Evolutionary conservation across 805 yeast species (phyloP), one percentile per base, ranked within the genome.

Genomic region (Yamadazyma sp.): DNA sequence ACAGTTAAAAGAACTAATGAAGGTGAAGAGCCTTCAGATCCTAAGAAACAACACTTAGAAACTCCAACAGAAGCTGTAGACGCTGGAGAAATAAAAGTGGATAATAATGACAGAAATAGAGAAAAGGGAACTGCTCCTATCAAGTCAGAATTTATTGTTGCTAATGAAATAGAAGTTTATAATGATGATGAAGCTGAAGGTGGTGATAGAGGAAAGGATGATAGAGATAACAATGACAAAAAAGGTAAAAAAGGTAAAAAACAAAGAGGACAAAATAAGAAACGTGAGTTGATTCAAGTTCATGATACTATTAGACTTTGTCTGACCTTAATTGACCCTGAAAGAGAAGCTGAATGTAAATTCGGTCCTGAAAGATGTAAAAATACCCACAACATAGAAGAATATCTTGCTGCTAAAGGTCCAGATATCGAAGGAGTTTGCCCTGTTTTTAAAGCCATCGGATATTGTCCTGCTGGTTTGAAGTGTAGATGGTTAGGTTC

Each of bases 381-480:
- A 40, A 83, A 70, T 53, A 75, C 79, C 30, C 99, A 93, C 62
- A 83, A 88, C 60, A 55, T 88, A 16, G 71, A 68, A 3, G 67
- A 58, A 30, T 93, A 87, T 50, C 56, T 93, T 20, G 61, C 53
- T 0, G 56, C 74, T 16, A 91, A 93, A 56, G 82, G 78, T 1
- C 69, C 61, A 0, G 98, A 93, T 55, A 62, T 86, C 15, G 75
- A 70, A 7, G 94, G 95, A 0, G 52, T 51, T 1, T 93, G 99
- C 60, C 98, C 98, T 0, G 96, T 86, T 3, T 88, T 65, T 53
- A 66, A 65, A 22, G 82, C 84, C 1, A 66, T 86, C 23, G 99
- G 99, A 0, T 80, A 77, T 52, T 93, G 99, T 68, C 95, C 96
- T 4, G 75, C 83, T 42, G 98, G 98, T 0, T 62, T 86, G 49